Base-by-base conservation (phyloP, 1,139 yeast species). In the Hemisphaericaspora subhashii region DNA sequence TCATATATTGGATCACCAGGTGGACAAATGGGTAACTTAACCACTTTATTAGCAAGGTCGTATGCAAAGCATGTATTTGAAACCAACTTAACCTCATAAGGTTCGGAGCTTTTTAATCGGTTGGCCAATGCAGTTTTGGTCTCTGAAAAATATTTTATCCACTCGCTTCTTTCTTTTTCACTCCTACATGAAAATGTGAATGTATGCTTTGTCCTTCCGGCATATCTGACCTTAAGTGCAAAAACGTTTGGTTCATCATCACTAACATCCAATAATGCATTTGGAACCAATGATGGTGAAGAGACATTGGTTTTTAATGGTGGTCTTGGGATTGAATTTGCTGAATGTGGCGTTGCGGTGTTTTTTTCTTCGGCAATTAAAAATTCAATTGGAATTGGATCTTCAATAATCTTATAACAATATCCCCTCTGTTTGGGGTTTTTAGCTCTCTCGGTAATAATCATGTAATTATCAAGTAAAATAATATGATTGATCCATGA, bases 401-500 rank as follows among this genome's bases (percentile, higher is more conserved):
- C 67, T 48, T 81, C 87, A 4, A 67, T 55, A 0, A 81, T 72
- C 46, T 71, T 73, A 45, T 61, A 72, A 60, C 48, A 44, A 43
- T 53, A 48, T 39, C 54, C 52, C 10, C 58, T 56, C 13, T 50
- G 41, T 31, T 56, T 57, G 28, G 50, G 59, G 14, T 54, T 57
- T 37, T 63, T 62, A 1, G 60, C 47, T 27, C 58, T 49, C 33
- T 86, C 94, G 2, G 92, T 80, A 6, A 88, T 72, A 17, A 88
- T 63, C 33, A 88, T 60, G 51, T 72, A 86, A 52, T 88, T 86
- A 54, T 88, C 96, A 39, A 88, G 64, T 28, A 87, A 61, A 18
- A 87, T 78, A 26, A 86, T 52, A 50, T 80, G 85, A 13, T 64
- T 65, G 5, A 58, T 69, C 46, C 59, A 68, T 38, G 77, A 69